A percentile compares a stretch with the other conserved stretches of the same genome.
These are phyloP conservation scores for Metrosideros polymorpha DNA, from an alignment of 441 rosid species.

Conservation along the genomic window DNA sequence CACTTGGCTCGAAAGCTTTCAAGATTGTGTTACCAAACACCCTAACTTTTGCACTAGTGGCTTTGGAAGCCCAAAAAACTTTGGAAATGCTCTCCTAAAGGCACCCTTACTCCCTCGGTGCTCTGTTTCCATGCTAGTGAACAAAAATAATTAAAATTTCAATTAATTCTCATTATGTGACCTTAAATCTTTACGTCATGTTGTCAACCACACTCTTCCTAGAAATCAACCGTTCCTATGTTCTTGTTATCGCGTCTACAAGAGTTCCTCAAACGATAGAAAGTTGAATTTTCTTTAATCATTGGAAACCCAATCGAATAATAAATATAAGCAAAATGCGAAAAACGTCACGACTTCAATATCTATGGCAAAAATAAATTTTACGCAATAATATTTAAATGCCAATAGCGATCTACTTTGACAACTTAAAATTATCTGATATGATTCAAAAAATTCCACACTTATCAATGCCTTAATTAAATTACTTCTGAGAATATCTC, in stretches of 20 bases:
- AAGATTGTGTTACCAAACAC: neutral
- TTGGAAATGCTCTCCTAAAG: neutral
- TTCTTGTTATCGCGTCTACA: neutral
- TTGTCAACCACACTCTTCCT: neutral
- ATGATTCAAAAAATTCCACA: neutral
- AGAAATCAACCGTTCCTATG: neutral
- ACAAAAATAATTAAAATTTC: neutral
- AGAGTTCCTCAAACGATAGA: neutral
- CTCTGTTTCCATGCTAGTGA: neutral
- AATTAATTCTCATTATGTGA: neutral
- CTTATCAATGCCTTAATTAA: neutral
- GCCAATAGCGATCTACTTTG: neutral
- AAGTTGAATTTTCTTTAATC: too few relatives aligned
- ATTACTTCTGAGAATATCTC: neutral
- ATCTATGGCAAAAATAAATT: neutral
- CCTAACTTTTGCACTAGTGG: neutral
- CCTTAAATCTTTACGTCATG: neutral
- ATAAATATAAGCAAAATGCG: neutral
- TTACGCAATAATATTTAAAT: neutral
- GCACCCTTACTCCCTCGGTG: neutral
- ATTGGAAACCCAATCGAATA: neutral
- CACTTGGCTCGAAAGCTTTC: neutral
- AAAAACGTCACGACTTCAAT: neutral
- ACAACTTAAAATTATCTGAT: neutral
- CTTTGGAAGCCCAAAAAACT: neutral